These are phyloP conservation scores for Begonia masoniana DNA, from an alignment of 306 rosid genomes.

Conservation along the genomic window DNA sequence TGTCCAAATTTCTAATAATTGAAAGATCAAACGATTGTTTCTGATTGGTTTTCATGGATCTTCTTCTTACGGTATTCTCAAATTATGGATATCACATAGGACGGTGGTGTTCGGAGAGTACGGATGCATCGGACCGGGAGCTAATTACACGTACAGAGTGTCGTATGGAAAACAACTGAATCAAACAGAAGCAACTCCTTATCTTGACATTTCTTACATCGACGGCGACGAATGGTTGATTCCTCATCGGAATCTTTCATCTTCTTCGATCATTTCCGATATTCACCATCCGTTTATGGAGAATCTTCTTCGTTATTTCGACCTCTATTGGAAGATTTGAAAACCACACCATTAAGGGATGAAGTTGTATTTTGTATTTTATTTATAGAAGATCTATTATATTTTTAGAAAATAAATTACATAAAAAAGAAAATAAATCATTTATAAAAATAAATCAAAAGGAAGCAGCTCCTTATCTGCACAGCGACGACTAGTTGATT, in stretches of 20 bases:
- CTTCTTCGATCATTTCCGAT: not conserved
- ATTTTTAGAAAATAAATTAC: too few species aligned
- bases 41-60: not conserved
- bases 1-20: too few species aligned
- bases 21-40: not conserved
- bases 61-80: not conserved
- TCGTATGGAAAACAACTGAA: slow-evolving; percentile 55
- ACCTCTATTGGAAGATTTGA: too few species aligned
- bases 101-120: slow-evolving; percentile 65
- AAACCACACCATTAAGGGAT: too few species aligned
- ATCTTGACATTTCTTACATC: slow-evolving; percentile 31
- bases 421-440: too few species aligned
- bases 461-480: too few species aligned
- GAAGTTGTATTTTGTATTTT: too few species aligned
- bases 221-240: slow-evolving; percentile 47
- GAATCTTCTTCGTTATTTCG: not conserved
- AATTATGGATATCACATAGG: slow-evolving; percentile 18
- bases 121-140: slow-evolving; percentile 40
- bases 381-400: too few species aligned
- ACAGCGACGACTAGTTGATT: too few species aligned
- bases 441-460: too few species aligned
- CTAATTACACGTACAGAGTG: slow-evolving; percentile 37
- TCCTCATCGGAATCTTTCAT: slow-evolving; percentile 12
- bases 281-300: not conserved
- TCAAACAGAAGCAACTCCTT: slow-evolving; percentile 35